Percentiles rank a stretch among this genome's conserved stretches.
phyloP scores from a whole-genome alignment of 108 stramenopile genomes.

The Nannochloropsis gaditana region DNA sequence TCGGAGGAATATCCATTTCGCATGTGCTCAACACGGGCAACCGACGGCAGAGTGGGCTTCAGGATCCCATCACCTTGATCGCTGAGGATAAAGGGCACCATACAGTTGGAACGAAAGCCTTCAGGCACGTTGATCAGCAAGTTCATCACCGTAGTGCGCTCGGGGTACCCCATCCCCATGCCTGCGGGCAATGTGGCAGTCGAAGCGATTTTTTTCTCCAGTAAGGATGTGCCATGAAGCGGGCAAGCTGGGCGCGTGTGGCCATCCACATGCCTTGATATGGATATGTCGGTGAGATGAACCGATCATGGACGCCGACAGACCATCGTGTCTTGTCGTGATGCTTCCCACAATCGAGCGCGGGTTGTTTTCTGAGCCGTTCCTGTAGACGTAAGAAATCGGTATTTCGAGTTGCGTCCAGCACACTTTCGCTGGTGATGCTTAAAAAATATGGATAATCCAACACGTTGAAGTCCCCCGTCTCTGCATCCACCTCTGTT shows the following conservation, averaged over 20 bases:
- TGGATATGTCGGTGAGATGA: not conserved
- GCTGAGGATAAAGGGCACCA: not conserved
- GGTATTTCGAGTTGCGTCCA: not conserved
- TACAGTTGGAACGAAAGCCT: not conserved
- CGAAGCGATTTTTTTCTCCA: not conserved
- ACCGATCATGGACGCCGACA: not conserved
- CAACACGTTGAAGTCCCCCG: not conserved
- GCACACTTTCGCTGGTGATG: not conserved
- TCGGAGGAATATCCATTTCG: not conserved
- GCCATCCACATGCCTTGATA: slow-evolving; percentile 4
- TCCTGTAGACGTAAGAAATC: not conserved
- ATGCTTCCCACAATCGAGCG: not conserved
- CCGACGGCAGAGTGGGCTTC: not conserved
- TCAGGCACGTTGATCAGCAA: not conserved
- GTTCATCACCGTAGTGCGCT: not conserved
- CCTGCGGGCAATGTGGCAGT: not conserved
- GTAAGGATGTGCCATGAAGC: not conserved
- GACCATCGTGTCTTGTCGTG: slow-evolving; percentile 14
- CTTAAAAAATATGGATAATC: not conserved
- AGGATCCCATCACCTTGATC: not conserved
- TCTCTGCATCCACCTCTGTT: not conserved
- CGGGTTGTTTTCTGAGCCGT: not conserved
- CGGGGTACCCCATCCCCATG: not conserved
- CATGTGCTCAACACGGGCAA: not conserved
- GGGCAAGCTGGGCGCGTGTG: not conserved